Percentiles rank a stretch among this genome's conserved stretches.
Conservation (phyloP, 768 basidiomycete species). For the Strobilomyces confusus region DNA sequence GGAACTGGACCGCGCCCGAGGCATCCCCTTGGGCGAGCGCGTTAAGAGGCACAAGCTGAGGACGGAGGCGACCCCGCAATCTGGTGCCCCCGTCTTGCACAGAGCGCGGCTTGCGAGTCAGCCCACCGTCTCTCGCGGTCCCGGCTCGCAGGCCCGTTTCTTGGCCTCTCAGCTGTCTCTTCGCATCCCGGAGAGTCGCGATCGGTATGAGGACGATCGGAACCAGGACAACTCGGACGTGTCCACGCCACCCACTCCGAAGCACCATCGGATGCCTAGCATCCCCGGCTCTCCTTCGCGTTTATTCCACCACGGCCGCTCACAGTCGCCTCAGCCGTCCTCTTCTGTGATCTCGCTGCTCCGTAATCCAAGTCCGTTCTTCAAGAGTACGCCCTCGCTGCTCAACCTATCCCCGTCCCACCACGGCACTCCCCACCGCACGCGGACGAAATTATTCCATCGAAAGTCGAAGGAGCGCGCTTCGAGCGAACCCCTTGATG, state of each 20-base stretch:
- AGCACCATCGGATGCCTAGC: constrained; percentile 29
- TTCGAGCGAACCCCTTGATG: constrained; percentile 31
- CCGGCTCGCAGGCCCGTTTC: constrained; percentile 30
- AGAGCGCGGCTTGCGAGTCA: constrained; percentile 30
- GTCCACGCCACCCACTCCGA: constrained; percentile 31
- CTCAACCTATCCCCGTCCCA: constrained; percentile 30
- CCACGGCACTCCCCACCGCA: constrained; percentile 27
- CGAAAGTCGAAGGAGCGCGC: constrained; percentile 34
- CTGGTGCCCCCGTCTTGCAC: constrained; percentile 21
- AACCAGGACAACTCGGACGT: constrained; percentile 31
- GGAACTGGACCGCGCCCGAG: constrained; percentile 43
- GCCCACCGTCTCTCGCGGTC: constrained; percentile 22
- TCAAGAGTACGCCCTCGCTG: constrained; percentile 32
- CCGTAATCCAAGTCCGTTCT: constrained; percentile 33
- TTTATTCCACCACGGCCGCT: constrained; percentile 29
- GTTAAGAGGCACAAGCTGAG: constrained; percentile 34
- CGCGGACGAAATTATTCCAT: constrained; percentile 32
- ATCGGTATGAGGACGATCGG: constrained; percentile 30
- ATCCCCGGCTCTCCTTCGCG: constrained; percentile 31
- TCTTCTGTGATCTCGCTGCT: constrained; percentile 33
- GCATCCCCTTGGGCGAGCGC: constrained; percentile 40
- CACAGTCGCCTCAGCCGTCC: constrained; percentile 32
- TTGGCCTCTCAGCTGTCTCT: constrained; percentile 32
- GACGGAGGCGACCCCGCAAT: constrained; percentile 26
- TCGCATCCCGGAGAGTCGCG: constrained; percentile 31